Conservation (phyloP, 306 rosid species). For the Quercus berberidifolia region DNA sequence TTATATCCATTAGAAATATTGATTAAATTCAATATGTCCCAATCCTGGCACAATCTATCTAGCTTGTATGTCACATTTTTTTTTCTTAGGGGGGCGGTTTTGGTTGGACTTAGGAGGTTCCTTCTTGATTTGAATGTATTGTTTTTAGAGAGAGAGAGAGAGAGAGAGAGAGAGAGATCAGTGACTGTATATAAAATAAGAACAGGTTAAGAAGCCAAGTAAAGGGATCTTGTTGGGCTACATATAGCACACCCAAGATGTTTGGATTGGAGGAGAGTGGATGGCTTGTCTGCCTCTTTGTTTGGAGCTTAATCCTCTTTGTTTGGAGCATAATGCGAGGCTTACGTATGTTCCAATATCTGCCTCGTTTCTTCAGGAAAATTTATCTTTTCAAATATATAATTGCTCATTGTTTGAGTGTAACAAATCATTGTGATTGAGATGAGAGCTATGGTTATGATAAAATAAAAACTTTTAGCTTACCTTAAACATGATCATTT, state of each 20-base stretch:
- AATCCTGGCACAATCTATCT: not conserved
- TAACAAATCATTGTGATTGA: not conserved
- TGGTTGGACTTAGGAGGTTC: too few species aligned
- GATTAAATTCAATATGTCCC: not conserved
- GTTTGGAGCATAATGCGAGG: not conserved
- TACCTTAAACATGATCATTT: not conserved
- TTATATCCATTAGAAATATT: not conserved
- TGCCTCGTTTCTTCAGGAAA: not conserved
- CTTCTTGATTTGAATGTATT: too few species aligned
- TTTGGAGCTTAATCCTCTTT: conserved; percentile 10
- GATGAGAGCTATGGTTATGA: not conserved
- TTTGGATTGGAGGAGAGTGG: conserved; percentile 13
- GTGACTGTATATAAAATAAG: not conserved
- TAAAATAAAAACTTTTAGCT: not conserved
- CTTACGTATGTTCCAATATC: too few species aligned
- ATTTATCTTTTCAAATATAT: not conserved
- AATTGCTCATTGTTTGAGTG: not conserved
- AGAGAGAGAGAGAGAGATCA: not conserved
- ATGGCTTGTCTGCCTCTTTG: not conserved
- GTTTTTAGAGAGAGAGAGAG: not conserved
- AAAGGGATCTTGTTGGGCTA: not conserved
- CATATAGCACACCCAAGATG: conserved; percentile 4
- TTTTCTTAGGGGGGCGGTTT: too few species aligned
- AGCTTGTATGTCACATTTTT: too few species aligned
- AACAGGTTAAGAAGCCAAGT: not conserved